These are phyloP conservation scores for Rhynchosporium secalis DNA, from an alignment of 2,329 filamentous ascomycete genomes.

Conservation along the genomic window DNA sequence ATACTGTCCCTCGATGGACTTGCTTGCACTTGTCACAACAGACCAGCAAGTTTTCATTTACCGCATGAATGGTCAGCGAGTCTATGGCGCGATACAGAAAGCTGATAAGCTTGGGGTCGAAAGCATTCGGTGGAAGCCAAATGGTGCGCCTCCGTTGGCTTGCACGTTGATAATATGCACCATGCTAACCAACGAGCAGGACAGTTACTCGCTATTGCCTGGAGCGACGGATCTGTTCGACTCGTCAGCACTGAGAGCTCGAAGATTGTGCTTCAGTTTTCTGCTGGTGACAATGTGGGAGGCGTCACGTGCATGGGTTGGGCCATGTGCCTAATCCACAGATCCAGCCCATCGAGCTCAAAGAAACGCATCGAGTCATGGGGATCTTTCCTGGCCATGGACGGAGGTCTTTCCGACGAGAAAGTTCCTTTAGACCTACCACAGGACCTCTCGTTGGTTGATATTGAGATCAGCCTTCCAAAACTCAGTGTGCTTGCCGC, in stretches of 20 bases:
- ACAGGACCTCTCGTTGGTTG: constrained; percentile 69
- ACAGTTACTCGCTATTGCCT: constrained; percentile 77
- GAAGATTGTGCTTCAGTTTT: constrained; percentile 75
- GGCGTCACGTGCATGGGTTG: constrained; percentile 48
- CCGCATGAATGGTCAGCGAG: constrained; percentile 72
- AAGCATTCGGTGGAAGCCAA: constrained; percentile 41
- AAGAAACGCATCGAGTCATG: constrained; percentile 28
- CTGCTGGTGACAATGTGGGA: constrained; percentile 35
- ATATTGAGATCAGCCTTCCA: constrained; percentile 74
- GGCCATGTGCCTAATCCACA: constrained; percentile 39
- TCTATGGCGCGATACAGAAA: constrained; percentile 51
- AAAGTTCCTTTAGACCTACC: constrained; percentile 56
- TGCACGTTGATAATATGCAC: background rate
- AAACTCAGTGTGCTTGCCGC: constrained; percentile 72
- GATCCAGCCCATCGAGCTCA: constrained; percentile 22
- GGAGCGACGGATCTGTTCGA: constrained; percentile 77
- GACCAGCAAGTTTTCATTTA: constrained; percentile 73
- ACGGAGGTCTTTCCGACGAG: constrained; percentile 20
- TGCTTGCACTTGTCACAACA: constrained; percentile 71
- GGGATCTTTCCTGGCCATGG: constrained; percentile 27
- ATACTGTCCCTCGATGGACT: constrained; percentile 82
- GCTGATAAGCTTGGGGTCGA: constrained; percentile 42
- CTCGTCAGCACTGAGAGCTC: constrained; percentile 77
- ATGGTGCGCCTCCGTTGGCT: constrained; percentile 31
- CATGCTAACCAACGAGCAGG: constrained; percentile 45